Conservation (phyloP, 2,329 filamentous ascomycete genomes). For the Leptographium flavum region DNA sequence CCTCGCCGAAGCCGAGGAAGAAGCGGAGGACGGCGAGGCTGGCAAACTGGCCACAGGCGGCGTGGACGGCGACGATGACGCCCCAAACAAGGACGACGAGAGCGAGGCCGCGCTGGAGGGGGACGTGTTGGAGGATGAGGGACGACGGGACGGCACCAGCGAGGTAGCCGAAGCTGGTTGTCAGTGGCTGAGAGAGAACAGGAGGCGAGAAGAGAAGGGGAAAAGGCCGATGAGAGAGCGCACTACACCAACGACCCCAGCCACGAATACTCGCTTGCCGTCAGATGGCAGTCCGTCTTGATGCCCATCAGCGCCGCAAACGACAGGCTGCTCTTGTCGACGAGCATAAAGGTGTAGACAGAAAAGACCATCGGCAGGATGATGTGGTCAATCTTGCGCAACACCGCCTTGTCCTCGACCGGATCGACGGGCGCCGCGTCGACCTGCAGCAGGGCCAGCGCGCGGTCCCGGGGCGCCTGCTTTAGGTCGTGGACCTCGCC, state of each 20-base stretch:
- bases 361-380: not conserved
- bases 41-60: constrained; percentile 39
- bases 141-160: constrained; percentile 22
- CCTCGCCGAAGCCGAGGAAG: constrained; percentile 50
- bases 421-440: no score
- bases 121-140: constrained; percentile 16
- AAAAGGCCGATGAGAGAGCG: not conserved
- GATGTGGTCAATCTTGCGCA: not conserved
- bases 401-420: not conserved
- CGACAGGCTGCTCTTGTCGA: constrained; percentile 35
- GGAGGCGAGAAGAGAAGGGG: no score
- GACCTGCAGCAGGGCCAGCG: no score
- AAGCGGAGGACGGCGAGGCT: constrained; percentile 39
- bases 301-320: constrained; percentile 54
- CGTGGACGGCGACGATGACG: constrained; percentile 29
- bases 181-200: no score
- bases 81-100: constrained; percentile 43
- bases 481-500: no score
- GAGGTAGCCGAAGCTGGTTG: constrained; percentile 25
- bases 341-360: not conserved
- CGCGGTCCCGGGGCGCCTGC: no score
- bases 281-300: constrained; percentile 38
- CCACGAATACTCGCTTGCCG: constrained; percentile 42
- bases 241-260: constrained; percentile 29
- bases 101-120: constrained; percentile 22